These are phyloP conservation scores for Phytopythium cucurbitacearum DNA, from an alignment of 352 stramenopile genomes.

Conservation along the genomic window DNA sequence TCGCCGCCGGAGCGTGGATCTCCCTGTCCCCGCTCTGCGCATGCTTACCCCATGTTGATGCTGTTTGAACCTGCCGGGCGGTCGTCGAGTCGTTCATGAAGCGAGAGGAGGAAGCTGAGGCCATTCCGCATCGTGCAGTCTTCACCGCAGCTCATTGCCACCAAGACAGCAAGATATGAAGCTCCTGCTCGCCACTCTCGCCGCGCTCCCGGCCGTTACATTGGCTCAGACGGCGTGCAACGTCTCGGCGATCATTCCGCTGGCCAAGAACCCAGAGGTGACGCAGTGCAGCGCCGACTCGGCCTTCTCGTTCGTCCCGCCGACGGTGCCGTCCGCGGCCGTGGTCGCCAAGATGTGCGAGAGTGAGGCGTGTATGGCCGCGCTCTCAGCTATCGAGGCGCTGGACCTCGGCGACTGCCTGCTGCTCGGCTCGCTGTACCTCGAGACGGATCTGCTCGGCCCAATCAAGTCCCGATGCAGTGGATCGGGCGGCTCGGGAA, in stretches of 20 bases:
- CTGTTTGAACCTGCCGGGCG: no score
- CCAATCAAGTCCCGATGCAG: conserved; percentile 9
- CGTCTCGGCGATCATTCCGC: conserved; percentile 3
- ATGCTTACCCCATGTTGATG: no score
- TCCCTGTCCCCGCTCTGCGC: no score
- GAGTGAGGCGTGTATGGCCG: conserved; percentile 13
- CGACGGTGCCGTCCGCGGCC: conserved; percentile 5
- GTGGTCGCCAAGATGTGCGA: conserved; percentile 16
- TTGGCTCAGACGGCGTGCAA: conserved; percentile 10
- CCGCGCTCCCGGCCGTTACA: conserved; percentile 5
- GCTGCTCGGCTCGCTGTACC: conserved; percentile 10
- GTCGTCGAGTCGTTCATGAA: no score
- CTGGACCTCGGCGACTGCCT: conserved; percentile 26
- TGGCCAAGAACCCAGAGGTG: conserved; percentile 1
- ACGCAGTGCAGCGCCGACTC: conserved; percentile 15
- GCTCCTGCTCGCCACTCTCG: conserved; percentile 7
- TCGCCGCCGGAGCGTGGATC: no score
- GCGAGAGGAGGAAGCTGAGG: no score
- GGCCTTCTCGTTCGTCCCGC: conserved; percentile 12
- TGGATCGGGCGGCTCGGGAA: background rate
- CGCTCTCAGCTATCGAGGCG: conserved; percentile 11
- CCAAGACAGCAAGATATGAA: conserved; percentile 8
- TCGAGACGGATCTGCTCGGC: conserved; percentile 18
- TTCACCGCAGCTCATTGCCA: no score
- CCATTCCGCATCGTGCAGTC: no score